Evolutionary conservation across 257 asterid genomes (phyloP), one percentile per base, ranked within the genome.

Genomic region (Ophiorrhiza pumila): DNA sequence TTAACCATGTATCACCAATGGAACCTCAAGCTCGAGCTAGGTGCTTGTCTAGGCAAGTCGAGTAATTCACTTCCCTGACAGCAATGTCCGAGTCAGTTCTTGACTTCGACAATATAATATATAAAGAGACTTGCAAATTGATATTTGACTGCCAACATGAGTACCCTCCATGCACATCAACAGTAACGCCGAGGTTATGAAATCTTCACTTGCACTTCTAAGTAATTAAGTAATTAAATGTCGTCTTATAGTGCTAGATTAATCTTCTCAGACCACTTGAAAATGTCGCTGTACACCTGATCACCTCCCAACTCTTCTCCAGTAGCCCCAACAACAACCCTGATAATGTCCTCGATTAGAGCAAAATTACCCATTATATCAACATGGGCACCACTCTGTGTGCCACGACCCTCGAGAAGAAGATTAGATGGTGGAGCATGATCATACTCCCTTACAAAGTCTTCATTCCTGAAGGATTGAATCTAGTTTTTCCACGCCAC

Each of bases 291-390:
- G 73, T 85, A 76, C 37, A 87, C 92, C 76, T 64, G 87, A 70
- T 91, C 94, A 58, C 94, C 94, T 13, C 96, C 96, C 53, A 91
- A 58, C 17, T 91, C 96, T 55, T 86, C 87, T 62, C 96, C 97
- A 0, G 86, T 78, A 60, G 92, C 96, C 42, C 97, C 97, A 22
- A 91, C 96, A 55, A 96, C 96, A 29, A 91, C 88, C 75, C 91
- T 83, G 39, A 89, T 78, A 53, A 91, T 49, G 73, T 91, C 97
- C 79, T 91, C 97, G 29, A 91, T 89, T 0, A 91, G 75, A 2
- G 90, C 96, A 80, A 86, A 87, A 70, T 89, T 91, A 41, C 97
- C 97, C 96, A 91, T 75, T 67, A 91, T 91, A 72, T 91, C 92
- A 41, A 91, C 97, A 68, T 91, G 97, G 37, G 96, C 94, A 41